Evolutionary conservation across 345 rosid species (phyloP), one percentile per base, ranked within the genome.

Genomic region (Populus alba): DNA sequence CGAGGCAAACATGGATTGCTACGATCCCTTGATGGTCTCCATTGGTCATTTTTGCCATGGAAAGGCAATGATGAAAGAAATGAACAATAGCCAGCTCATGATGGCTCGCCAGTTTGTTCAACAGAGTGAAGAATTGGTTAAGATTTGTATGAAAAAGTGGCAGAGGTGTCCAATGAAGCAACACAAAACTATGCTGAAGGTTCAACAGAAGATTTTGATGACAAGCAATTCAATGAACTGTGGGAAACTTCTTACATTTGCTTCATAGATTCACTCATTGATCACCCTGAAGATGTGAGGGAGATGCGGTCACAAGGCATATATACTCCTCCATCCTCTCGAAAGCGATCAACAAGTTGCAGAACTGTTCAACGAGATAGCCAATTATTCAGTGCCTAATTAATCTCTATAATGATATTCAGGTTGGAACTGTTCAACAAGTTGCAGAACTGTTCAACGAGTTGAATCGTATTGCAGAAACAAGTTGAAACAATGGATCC

Each of bases 321-420:
- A 25, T 25, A 25, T 25, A 27, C 43, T 77, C 18, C 11, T 31
- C 38, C 73, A 62, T 43, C 11, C 25, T 29, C 81, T 81, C 2
- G 70, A 70, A 31, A 77, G 78, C 38, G 81, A 81, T 33, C 41
- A 73, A 41, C 62, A 62, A 3, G 84, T 78, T 27, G 63, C 68
- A 6, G 47, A 77, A 22, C 59, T 69, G 20, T 78, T 81, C 25
- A 51, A 66, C 25, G n/a, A 67, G 29, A 68, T 72, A 51, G 38
- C 80, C 5, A 29, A 63, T 20, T 49, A 77, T 25, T 41, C 77
- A 74, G 62, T 57, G 29, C 74, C 80, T 29, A 29, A 29, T 29
- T 17, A 77, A 45, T 23, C 61, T 41, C 10, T 31, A 51, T 6
- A 22, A 22, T 51, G 17, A 45, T 11, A 4, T 3, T 45, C 3